Conservation (phyloP, 176 grass and related monocot genomes). For the Aegilops tauschii region DNA sequence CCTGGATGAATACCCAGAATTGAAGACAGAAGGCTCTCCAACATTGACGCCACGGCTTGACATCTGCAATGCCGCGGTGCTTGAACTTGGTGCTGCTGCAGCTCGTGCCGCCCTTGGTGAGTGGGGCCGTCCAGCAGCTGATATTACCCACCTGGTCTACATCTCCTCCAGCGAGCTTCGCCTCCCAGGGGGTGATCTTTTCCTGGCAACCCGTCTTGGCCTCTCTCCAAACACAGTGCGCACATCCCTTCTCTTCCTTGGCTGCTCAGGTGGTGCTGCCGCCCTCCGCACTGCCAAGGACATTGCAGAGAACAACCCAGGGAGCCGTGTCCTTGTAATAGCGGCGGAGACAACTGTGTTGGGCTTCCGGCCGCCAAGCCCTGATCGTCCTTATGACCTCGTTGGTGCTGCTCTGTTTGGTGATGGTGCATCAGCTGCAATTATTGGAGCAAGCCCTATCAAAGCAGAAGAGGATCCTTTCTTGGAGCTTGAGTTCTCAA, state of each 20-base stretch:
- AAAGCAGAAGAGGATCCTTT: conserved; percentile 52
- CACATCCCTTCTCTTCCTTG: conserved; percentile 73
- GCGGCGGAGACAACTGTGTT: conserved; percentile 84
- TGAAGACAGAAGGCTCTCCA: conserved; percentile 62
- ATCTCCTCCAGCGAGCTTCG: conserved; percentile 89
- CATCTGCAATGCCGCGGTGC: conserved; percentile 75
- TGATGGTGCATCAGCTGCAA: conserved; percentile 74
- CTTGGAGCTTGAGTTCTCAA: conserved; percentile 68
- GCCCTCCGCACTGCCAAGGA: conserved; percentile 91
- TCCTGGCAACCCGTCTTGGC: conserved; percentile 66
- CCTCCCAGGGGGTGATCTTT: conserved; percentile 75
- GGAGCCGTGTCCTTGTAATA: conserved; percentile 66
- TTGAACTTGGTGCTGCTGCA: conserved; percentile 65
- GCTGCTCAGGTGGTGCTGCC: conserved; percentile 79
- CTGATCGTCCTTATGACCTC: conserved; percentile 76
- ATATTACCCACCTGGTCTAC: conserved; percentile 85
- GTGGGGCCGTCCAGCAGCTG: conserved; percentile 57
- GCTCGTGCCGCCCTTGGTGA: conserved; percentile 55
- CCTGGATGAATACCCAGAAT: conserved; percentile 74
- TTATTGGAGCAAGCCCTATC: conserved; percentile 67
- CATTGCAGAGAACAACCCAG: conserved; percentile 89
- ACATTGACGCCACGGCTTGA: conserved; percentile 73
- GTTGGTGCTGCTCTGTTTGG: conserved; percentile 88
- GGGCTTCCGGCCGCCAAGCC: conserved; percentile 77
- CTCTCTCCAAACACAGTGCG: conserved; percentile 53